Evolutionary conservation across 2,329 filamentous ascomycete species (phyloP), one percentile per base, ranked within the genome.

Genomic region (Colletotrichum horii): DNA sequence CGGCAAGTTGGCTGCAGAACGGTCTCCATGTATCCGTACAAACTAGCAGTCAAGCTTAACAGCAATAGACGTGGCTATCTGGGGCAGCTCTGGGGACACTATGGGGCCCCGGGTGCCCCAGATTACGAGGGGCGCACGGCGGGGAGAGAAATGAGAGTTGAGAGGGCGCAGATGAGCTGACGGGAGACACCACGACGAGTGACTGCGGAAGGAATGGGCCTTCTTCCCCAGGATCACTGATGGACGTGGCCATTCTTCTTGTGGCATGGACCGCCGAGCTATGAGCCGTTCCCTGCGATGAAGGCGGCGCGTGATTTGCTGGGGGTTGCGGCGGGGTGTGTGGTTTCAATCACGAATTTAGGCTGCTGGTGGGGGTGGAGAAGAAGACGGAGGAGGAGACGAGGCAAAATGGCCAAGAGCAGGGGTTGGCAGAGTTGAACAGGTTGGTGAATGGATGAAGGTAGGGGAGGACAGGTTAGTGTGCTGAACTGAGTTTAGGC

Each of bases 91-190:
- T 30, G 43, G 36, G 56, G 36, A 55, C 24, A 52, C 15, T 36
- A 68, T 43, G 67, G 56, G 67, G 67, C 55, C 73, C 69, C 72
- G 26, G 68, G n/a, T 56, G 24, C 71, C 68, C 69, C 62, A 62
- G 73, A 69, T 64, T 68, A 64, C 38, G 56, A 56, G 56, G 32
- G 65, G 62, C 26, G 69, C 69, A 48, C 32, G 55, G 43, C 64
- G 62, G 28, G 32, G 26, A 22, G 24, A 60, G 66, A n/a, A 19
- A 38, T 26, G 36, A 28, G 22, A 61, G 55, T 12, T 30, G 67
- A 22, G 67, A 61, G 55, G n/a, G 22, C 48, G 38, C 22, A 43
- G 26, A 26, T 52, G 67, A 70, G 67, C 56, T 62, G 67, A 70
- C 56, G n/a, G 26, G 36, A 70, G 26, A 67, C 56, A 14, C 30